Evolutionary conservation across 2,329 filamentous ascomycete species (phyloP), one percentile per base, ranked within the genome.

Genomic region (Chaetomiaceae sp.): DNA sequence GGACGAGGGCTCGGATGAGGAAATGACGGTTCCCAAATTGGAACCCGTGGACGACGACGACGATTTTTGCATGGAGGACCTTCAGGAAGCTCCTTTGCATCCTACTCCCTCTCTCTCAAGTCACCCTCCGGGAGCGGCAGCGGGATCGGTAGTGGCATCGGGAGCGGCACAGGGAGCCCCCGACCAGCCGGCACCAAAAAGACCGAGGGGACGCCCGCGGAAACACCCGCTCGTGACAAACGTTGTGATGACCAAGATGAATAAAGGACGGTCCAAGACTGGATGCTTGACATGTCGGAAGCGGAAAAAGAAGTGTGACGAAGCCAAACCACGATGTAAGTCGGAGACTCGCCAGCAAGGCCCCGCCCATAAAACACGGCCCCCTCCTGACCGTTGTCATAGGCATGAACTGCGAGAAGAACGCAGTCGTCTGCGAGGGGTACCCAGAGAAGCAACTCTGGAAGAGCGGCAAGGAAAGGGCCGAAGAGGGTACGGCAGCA

Each of bases 391-490:
- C 38, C 9, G 17, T 13, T 16, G 19, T 46, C 50, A 25, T 47
- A 89, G 86, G 87, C 61, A 77, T 89, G 68, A 95, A 95, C 62
- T 96, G 90, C 64, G 86, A 93, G 70, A 96, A 95, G 75, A 96
- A 95, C 66, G 89, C 89, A 8, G 88, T 95, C 12, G 82, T 91
- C 12, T 96, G 90, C 65, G 89, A 95, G 69, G 90, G 90, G 12
- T 96, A 95, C 64, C 87, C 88, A 44, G 86, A 89, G 55, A 89
- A 89, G 65, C 86, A 88, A 52, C 79, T 89, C 46, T 96, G 90
- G 90, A 89, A 85, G 67, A 91, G 88, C 63, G 89, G 89, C 23
- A 89, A 82, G 65, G 86, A 92, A 66, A 85, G 77, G 63, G 77
- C 81, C 30, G 83, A 86, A 71, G 83, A 89, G 71, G 79, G 80